Evolutionary conservation across 805 yeast genomes (phyloP).

Genomic region (Kluyveromyces wickerhamii): DNA sequence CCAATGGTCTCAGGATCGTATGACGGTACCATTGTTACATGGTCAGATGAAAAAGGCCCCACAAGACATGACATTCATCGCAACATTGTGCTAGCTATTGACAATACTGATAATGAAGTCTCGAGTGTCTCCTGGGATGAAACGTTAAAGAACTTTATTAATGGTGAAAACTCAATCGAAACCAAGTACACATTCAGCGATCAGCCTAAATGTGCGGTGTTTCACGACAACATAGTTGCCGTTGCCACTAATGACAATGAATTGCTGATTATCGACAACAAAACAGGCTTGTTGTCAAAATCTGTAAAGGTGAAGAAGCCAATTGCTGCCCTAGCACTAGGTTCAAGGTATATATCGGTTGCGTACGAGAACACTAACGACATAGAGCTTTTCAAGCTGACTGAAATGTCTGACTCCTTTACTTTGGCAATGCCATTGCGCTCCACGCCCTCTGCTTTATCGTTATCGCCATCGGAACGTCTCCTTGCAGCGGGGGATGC

Average conservation of each 20-base stretch:
- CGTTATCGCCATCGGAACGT: conserved; percentile 62
- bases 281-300: conserved; percentile 27
- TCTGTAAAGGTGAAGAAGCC: conserved; percentile 30
- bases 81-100: conserved; percentile 57
- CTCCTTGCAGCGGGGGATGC: conserved; percentile 79
- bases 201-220: conserved; percentile 45
- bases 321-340: conserved; percentile 41
- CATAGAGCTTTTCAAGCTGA: conserved; percentile 34
- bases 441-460: conserved; percentile 53
- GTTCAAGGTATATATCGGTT: conserved; percentile 38
- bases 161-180: conserved; percentile 11
- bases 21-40: conserved; percentile 65
- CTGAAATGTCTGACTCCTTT: conserved; percentile 26
- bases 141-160: conserved; percentile 39
- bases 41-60: conserved; percentile 41
- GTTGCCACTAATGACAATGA: conserved; percentile 41
- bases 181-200: conserved; percentile 26
- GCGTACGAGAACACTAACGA: conserved; percentile 38
- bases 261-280: conserved; percentile 28
- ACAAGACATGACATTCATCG: conserved; percentile 39
- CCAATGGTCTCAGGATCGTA: conserved; percentile 57
- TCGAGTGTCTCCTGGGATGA: conserved; percentile 89
- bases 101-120: conserved; percentile 25
- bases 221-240: conserved; percentile 32
- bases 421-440: conserved; percentile 40